Conservation (phyloP, 306 rosid species). For the Urtica urens region DNA sequence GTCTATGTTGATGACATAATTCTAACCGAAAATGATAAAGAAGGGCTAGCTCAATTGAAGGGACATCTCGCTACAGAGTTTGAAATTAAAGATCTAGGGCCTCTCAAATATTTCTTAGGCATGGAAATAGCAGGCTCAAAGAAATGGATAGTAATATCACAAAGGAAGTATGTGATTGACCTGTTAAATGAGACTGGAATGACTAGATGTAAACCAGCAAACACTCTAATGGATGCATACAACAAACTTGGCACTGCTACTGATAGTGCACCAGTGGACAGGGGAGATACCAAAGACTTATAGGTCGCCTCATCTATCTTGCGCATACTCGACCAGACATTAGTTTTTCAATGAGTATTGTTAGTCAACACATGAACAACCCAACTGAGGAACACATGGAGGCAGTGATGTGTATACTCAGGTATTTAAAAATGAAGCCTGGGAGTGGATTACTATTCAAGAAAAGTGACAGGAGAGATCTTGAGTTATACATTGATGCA, state of each 20-base stretch:
- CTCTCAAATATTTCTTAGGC: neutral
- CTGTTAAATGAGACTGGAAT: neutral
- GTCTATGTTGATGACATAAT: too few relatives aligned
- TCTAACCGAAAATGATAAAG: neutral
- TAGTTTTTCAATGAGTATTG: neutral
- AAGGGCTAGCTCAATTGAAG: neutral
- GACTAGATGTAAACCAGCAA: neutral
- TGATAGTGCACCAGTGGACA: neutral
- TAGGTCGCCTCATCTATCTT: neutral
- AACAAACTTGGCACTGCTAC: neutral
- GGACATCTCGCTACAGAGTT: neutral
- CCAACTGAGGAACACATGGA: neutral
- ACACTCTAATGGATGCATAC: neutral
- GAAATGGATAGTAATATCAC: neutral
- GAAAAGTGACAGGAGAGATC: neutral
- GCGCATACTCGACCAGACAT: neutral
- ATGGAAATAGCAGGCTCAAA: neutral
- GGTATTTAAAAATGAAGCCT: neutral
- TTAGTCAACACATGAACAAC: neutral
- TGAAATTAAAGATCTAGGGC: neutral
- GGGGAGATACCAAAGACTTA: neutral
- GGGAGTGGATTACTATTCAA: neutral
- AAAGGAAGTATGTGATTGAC: neutral
- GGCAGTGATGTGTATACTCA: neutral
- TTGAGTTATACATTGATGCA: neutral